Base-by-base conservation (phyloP, 192 early-diverging fungal species). In the Coemansia sp. region DNA sequence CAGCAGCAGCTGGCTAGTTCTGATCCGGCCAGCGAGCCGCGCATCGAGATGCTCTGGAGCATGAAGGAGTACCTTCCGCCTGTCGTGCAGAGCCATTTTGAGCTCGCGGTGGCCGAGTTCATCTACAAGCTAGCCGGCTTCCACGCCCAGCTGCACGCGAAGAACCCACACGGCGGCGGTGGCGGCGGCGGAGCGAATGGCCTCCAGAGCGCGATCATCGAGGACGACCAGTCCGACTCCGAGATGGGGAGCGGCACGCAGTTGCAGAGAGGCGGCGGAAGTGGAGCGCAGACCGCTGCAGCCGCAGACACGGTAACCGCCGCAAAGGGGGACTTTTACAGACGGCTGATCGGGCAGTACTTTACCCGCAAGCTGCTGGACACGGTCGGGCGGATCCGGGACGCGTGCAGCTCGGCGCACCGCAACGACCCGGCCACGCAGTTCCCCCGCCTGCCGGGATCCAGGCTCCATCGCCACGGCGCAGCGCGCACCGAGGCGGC, bases 51-150 rank as follows among this genome's bases (percentile, higher is more conserved):
- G 92, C 75, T 88, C 48, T 99, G 97, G 97, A 95, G 92, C 56
- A 92, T 99, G 42, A 87, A 86, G 63, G 90, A 94, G 44, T 95
- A 94, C 68, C 76, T 99, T 53, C 95, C 97, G 8, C 76, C 86
- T 11, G 84, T 84, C 13, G 75, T 91, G 12, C 93, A 95, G 64
- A 71, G 67, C 22, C 72, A 86, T 48, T 98, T 98, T 70, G 74
- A 88, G 56, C 75, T 80, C 14, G 82, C 89, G 14, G 67, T 95
- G 0, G 90, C 87, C 20, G 89, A 90, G 75, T 96, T 86, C 68
- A 90, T 91, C 50, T 84, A 87, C 69, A 77, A 87, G 70, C 76
- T 88, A 1, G 84, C 87, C 49, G 75, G 77, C 42, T 77, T 81
- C 77, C 79, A 87, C 53, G 68, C 67, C 20, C 84, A 80, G 63